phyloP scores from a whole-genome alignment of 176 grass and related monocot species.

The Chloris gayana region DNA sequence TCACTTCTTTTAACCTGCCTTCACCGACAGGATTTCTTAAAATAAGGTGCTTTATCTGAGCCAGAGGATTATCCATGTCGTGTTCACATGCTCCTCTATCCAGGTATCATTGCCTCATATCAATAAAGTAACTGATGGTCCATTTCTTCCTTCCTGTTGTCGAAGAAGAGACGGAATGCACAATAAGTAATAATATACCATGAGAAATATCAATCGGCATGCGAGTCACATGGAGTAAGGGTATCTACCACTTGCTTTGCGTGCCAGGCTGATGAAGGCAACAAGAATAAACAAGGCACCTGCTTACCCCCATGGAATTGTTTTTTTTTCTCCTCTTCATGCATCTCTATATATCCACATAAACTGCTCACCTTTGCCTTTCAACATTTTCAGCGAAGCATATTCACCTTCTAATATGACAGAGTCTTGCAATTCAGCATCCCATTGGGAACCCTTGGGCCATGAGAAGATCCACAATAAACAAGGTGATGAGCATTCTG shows the following conservation, averaged over 20 bases:
- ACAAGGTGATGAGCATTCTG: neutral
- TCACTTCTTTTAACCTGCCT: slow-evolving; percentile 5
- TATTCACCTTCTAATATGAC: slow-evolving; percentile 35
- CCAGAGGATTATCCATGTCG: slow-evolving; percentile 2
- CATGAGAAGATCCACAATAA: neutral
- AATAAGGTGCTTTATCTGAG: slow-evolving; percentile 44
- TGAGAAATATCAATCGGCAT: neutral
- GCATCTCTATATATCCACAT: slow-evolving; percentile 32
- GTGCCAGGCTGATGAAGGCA: neutral
- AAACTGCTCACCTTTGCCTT: slow-evolving; percentile 20
- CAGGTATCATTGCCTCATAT: slow-evolving; percentile 25
- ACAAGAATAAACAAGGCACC: slow-evolving; percentile 3
- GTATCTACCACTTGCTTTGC: slow-evolving; percentile 7
- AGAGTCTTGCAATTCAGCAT: slow-evolving; percentile 2
- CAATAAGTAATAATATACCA: slow-evolving; percentile 5
- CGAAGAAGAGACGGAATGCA: neutral
- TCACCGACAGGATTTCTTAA: neutral
- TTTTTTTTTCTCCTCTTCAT: neutral
- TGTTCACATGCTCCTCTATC: slow-evolving; percentile 35
- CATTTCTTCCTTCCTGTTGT: neutral
- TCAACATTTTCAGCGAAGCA: slow-evolving; percentile 18
- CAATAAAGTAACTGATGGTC: neutral
- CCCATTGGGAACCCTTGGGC: neutral
- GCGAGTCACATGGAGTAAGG: slow-evolving; percentile 22
- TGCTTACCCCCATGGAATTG: slow-evolving; percentile 13